Percentiles rank a stretch among this genome's conserved stretches.
phyloP scores from a whole-genome alignment of 352 stramenopile species.

The Pythium dissotocum region DNA sequence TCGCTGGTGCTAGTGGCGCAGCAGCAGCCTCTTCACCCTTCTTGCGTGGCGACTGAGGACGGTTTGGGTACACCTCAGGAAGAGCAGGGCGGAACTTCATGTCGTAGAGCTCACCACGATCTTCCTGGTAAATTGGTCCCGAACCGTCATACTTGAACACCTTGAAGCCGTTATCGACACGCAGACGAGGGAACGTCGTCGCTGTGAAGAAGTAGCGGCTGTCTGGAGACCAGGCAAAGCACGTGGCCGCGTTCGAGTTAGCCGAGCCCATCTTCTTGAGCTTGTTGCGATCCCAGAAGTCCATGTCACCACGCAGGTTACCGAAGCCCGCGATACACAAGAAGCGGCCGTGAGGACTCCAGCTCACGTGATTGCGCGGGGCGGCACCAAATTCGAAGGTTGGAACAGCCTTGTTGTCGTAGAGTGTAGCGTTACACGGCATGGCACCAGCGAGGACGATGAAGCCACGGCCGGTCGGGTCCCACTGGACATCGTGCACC shows the following conservation, averaged over 20 bases:
- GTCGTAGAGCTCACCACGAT: slow-evolving; percentile 85
- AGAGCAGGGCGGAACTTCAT: slow-evolving; percentile 82
- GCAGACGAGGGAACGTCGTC: slow-evolving; percentile 97
- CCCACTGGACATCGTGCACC: slow-evolving; percentile 96
- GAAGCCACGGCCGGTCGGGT: slow-evolving; percentile 91
- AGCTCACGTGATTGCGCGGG: slow-evolving; percentile 95
- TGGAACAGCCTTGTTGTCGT: slow-evolving; percentile 94
- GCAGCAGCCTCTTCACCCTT: slow-evolving; percentile 58
- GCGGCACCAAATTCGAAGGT: slow-evolving; percentile 96
- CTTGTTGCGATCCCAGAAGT: slow-evolving; percentile 96
- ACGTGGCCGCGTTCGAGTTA: slow-evolving; percentile 80
- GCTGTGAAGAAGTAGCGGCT: slow-evolving; percentile 94
- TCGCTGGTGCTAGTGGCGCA: slow-evolving; percentile 46
- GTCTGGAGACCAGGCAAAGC: slow-evolving; percentile 93
- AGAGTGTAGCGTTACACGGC: slow-evolving; percentile 94
- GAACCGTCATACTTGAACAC: slow-evolving; percentile 96
- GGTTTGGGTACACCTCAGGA: slow-evolving; percentile 85
- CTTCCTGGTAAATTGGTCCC: slow-evolving; percentile 85
- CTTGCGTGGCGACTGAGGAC: slow-evolving; percentile 76
- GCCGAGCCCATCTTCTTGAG: slow-evolving; percentile 92
- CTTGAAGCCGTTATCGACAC: slow-evolving; percentile 98
- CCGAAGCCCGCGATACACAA: slow-evolving; percentile 95
- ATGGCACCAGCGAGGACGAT: slow-evolving; percentile 95
- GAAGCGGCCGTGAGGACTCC: slow-evolving; percentile 96
- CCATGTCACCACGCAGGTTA: slow-evolving; percentile 96